Evolutionary conservation across 176 grass and related monocot genomes (phyloP).

Genomic region (Paspalum notatum): DNA sequence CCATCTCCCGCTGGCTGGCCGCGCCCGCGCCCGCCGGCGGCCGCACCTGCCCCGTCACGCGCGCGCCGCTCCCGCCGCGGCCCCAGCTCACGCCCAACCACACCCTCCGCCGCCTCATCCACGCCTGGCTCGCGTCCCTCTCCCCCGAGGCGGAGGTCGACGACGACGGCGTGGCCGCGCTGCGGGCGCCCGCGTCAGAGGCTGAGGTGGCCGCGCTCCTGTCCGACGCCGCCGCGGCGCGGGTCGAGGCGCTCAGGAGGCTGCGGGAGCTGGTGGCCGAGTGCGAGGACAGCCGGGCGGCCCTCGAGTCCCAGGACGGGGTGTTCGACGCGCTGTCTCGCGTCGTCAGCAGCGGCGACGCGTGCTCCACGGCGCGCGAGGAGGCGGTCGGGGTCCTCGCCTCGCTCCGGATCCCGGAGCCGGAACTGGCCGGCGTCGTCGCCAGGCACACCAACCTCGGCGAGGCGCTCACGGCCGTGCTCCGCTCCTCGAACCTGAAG

Average conservation of each 20-base stretch:
- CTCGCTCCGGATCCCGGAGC: constrained; percentile 67
- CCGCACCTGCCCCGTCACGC: constrained; percentile 74
- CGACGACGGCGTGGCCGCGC: constrained; percentile 39
- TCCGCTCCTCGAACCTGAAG: constrained; percentile 56
- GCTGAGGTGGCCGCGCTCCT: constrained; percentile 45
- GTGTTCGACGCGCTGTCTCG: constrained; percentile 51
- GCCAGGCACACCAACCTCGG: constrained; percentile 47
- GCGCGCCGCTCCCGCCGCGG: constrained; percentile 46
- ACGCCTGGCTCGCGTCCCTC: constrained; percentile 66
- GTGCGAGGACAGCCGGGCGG: constrained; percentile 40
- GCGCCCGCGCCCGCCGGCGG: not conserved
- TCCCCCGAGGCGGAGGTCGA: constrained; percentile 32
- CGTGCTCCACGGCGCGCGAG: constrained; percentile 51
- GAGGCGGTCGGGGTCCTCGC: constrained; percentile 72
- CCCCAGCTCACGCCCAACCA: constrained; percentile 88
- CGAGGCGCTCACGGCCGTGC: constrained; percentile 55
- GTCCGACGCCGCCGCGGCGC: constrained; percentile 38
- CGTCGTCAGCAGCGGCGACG: constrained; percentile 23
- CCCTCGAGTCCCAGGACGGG: constrained; percentile 43
- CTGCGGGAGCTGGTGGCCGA: constrained; percentile 47
- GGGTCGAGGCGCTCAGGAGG: constrained; percentile 49
- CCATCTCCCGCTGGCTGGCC: constrained; percentile 79
- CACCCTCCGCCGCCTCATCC: constrained; percentile 92
- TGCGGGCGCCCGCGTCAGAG: constrained; percentile 13
- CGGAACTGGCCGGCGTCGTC: constrained; percentile 46